phyloP scores from a whole-genome alignment of 2,329 filamentous ascomycete genomes.

The Claviceps sp. region DNA sequence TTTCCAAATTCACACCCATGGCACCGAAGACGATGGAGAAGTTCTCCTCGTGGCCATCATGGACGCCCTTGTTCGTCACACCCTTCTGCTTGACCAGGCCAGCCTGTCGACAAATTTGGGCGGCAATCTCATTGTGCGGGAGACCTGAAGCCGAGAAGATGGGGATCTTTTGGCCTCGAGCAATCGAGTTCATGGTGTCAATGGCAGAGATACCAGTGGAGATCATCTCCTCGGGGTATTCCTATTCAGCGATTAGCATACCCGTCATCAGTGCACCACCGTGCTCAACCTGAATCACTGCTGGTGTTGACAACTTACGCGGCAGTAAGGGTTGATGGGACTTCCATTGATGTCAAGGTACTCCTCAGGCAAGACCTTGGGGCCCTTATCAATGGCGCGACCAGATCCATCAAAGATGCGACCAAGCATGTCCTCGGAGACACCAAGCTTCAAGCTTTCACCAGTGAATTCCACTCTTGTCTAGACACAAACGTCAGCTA shows the following conservation, averaged over 20 bases:
- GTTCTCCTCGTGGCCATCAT: constrained; percentile 96
- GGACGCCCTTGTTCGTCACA: constrained; percentile 78
- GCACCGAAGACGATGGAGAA: constrained; percentile 99
- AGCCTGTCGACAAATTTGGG: constrained; percentile 95
- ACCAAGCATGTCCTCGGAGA: constrained; percentile 98
- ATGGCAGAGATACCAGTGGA: constrained; percentile 98
- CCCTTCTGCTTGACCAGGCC: constrained; percentile 72
- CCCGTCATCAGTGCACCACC: neutral
- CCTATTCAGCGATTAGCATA: constrained; percentile 34
- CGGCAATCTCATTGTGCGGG: constrained; percentile 98
- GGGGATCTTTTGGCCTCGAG: constrained; percentile 97
- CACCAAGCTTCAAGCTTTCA: constrained; percentile 93
- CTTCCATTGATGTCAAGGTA: constrained; percentile 98
- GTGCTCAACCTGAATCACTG: neutral
- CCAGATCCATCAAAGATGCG: constrained; percentile 98
- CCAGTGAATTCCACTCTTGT: constrained; percentile 96
- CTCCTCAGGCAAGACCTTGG: constrained; percentile 94
- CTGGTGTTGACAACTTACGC: constrained; percentile 40
- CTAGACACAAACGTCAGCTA: constrained; percentile 31
- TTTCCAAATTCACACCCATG: constrained; percentile 99
- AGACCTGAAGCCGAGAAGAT: constrained; percentile 98
- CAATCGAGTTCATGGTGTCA: constrained; percentile 96
- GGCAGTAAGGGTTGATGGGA: constrained; percentile 95
- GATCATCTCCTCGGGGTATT: constrained; percentile 99
- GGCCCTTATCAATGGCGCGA: constrained; percentile 95